These are phyloP conservation scores for Fraxinus americana DNA, from an alignment of 257 asterid species.

Conservation along the genomic window DNA sequence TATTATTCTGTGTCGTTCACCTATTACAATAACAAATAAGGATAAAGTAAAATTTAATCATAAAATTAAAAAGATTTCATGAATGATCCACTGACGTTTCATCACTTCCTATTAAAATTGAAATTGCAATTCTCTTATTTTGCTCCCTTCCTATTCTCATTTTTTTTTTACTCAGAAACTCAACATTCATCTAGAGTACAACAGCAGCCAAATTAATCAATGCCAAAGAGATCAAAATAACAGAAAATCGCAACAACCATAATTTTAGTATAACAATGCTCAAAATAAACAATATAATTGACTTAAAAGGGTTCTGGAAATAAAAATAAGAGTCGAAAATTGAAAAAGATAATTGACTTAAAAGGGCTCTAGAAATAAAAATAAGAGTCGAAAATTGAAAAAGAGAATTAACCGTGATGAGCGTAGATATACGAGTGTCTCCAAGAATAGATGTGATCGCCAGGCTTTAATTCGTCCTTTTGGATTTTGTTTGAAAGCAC, in stretches of 20 bases:
- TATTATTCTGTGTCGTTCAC: not conserved
- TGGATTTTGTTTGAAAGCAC: conserved; percentile 70
- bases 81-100: not conserved
- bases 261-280: not conserved
- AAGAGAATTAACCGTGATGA: conserved; percentile 61
- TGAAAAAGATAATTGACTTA: not conserved
- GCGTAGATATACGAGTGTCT: conserved; percentile 74
- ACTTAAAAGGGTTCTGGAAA: not conserved
- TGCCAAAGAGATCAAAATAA: not conserved
- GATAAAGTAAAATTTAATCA: not conserved
- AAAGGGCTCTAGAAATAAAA: not conserved
- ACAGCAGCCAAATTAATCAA: not conserved
- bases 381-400: not conserved
- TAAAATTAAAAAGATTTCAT: not conserved
- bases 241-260: not conserved
- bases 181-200: not conserved
- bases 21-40: not conserved
- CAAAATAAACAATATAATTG: not conserved
- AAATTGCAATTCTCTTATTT: not conserved
- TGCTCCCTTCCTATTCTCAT: not conserved
- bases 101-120: not conserved
- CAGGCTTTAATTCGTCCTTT: conserved; percentile 58
- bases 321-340: not conserved
- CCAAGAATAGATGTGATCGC: conserved; percentile 94
- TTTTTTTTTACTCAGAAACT: not conserved